A percentile compares a stretch with the other conserved stretches of the same genome.
These are phyloP conservation scores for Phascolomyces articulosus DNA, from an alignment of 371 early-diverging fungal species.

Conservation along the genomic window DNA sequence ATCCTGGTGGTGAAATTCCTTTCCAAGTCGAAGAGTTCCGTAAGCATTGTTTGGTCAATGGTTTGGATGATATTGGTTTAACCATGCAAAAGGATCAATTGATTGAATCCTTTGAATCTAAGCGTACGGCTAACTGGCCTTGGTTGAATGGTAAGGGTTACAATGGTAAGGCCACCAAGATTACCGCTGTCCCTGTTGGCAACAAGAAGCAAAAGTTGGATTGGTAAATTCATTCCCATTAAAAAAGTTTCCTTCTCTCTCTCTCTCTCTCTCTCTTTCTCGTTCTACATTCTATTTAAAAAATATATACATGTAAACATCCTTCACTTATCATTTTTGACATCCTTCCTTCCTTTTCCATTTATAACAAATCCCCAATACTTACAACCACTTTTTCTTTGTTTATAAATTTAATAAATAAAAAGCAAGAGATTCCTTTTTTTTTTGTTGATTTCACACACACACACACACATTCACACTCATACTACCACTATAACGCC, in stretches of 20 bases:
- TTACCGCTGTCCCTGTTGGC: slow-evolving; percentile 24
- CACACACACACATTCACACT: no score
- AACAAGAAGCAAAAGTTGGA: slow-evolving; percentile 45
- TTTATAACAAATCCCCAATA: no score
- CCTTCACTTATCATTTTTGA: no score
- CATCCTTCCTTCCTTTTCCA: no score
- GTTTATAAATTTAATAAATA: no score
- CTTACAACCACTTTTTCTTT: no score
- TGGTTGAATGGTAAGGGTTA: slow-evolving; percentile 68
- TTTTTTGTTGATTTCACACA: no score
- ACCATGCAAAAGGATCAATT: slow-evolving; percentile 64
- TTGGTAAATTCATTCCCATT: slow-evolving; percentile 31
- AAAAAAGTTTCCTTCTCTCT: no score
- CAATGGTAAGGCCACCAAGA: slow-evolving; percentile 39
- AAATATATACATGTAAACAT: no score
- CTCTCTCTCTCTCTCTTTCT: background rate
- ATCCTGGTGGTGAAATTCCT: slow-evolving; percentile 35
- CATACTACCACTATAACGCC: no score
- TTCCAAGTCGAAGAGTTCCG: slow-evolving; percentile 66
- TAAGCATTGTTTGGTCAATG: slow-evolving; percentile 66
- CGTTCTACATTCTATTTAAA: background rate
- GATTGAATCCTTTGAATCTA: slow-evolving; percentile 57
- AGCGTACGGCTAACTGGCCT: slow-evolving; percentile 55
- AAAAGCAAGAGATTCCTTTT: no score
- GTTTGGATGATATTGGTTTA: slow-evolving; percentile 74